Conservation (phyloP, 805 yeast genomes). For the Candida chauliodis region DNA sequence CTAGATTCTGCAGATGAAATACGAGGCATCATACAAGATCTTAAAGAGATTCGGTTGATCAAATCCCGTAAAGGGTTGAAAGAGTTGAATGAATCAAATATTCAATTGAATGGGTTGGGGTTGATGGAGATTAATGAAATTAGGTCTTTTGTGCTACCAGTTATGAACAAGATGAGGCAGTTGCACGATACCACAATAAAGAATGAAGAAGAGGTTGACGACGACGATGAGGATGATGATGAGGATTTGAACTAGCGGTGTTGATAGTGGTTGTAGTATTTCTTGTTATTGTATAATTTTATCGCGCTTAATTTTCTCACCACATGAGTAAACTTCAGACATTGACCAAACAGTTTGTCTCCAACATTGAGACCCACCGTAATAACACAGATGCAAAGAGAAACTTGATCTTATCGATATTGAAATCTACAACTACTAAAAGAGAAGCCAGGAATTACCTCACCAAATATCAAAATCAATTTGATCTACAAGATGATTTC, state of each 20-base stretch:
- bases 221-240: slow-evolving; percentile 6
- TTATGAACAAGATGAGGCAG: slow-evolving; percentile 74
- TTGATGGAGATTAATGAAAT: slow-evolving; percentile 83
- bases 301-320: slow-evolving; percentile 3
- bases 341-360: slow-evolving; percentile 29
- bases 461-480: slow-evolving; percentile 57
- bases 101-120: slow-evolving; percentile 79
- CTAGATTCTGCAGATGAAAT: slow-evolving; percentile 68
- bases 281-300: neutral
- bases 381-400: slow-evolving; percentile 47
- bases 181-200: slow-evolving; percentile 38
- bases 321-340: slow-evolving; percentile 28
- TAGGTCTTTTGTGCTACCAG: slow-evolving; percentile 73
- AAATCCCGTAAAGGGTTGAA: slow-evolving; percentile 79
- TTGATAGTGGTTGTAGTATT: too few species aligned
- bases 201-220: neutral
- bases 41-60: slow-evolving; percentile 76
- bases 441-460: slow-evolving; percentile 85
- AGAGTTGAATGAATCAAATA: slow-evolving; percentile 75
- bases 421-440: slow-evolving; percentile 88
- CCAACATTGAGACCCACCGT: slow-evolving; percentile 33
- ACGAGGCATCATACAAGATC: slow-evolving; percentile 71
- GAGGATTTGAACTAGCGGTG: too few species aligned
- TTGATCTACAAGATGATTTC: slow-evolving; percentile 22
- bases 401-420: slow-evolving; percentile 76